Evolutionary conservation across 495 filamentous ascomycete genomes (phyloP).

Genomic region (Venustampulla echinocandica): DNA sequence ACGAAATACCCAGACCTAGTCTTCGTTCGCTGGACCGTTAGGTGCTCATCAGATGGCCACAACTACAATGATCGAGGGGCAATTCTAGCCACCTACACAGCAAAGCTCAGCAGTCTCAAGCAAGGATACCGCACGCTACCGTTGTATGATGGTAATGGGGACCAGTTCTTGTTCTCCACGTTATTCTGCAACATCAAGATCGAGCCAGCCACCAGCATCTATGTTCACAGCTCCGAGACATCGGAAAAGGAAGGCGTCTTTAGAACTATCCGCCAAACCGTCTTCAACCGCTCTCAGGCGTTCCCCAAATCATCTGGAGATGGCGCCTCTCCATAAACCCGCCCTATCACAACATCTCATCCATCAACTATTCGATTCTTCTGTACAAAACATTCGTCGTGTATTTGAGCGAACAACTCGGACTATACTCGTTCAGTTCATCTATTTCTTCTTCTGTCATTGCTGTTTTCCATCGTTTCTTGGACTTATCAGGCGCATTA

Average conservation of each 20-base stretch:
- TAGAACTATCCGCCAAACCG: conserved; percentile 38
- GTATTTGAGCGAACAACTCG: conserved; percentile 12
- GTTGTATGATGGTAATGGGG: conserved; percentile 79
- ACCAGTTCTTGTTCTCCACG: conserved; percentile 89
- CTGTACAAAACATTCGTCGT: conserved; percentile 18
- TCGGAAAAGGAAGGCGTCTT: conserved; percentile 34
- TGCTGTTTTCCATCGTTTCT: conserved; percentile 4
- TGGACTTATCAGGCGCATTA: conserved; percentile 12
- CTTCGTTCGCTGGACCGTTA: conserved; percentile 89
- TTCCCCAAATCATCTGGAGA: conserved; percentile 19
- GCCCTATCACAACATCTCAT: background rate
- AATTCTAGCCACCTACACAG: conserved; percentile 81
- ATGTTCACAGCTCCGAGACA: conserved; percentile 32
- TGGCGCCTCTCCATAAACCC: background rate
- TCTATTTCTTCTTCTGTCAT: conserved; percentile 10
- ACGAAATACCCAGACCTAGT: conserved; percentile 89
- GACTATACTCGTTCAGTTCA: conserved; percentile 16
- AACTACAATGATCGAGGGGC: conserved; percentile 52
- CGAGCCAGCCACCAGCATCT: conserved; percentile 42
- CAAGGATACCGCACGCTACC: conserved; percentile 95
- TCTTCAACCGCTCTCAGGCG: conserved; percentile 34
- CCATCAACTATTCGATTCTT: conserved; percentile 13
- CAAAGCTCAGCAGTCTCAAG: conserved; percentile 80
- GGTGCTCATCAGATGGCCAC: conserved; percentile 63
- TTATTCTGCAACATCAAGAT: conserved; percentile 81